phyloP scores from a whole-genome alignment of 2,329 filamentous ascomycete genomes.

The Stachybotrys echinatus region DNA sequence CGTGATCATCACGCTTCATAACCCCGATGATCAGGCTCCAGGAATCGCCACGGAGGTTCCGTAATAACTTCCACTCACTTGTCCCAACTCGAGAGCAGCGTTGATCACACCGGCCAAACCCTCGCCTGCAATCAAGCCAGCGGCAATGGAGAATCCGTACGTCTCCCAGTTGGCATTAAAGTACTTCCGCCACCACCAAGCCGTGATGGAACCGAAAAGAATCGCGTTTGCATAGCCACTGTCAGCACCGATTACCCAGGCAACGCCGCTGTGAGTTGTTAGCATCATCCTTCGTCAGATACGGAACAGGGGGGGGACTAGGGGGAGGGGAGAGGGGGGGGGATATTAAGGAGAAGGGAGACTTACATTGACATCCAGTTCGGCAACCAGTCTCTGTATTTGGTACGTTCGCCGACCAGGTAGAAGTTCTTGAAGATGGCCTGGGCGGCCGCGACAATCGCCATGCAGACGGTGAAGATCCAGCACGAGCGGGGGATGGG shows the following conservation, averaged over 20 bases:
- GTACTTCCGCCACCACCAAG: slow-evolving; percentile 50
- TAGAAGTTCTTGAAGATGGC: slow-evolving; percentile 49
- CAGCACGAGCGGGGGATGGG: slow-evolving; percentile 49
- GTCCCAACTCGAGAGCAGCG: slow-evolving; percentile 36
- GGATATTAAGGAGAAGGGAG: too few species aligned
- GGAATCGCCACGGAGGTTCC: slow-evolving; percentile 12
- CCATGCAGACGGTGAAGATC: slow-evolving; percentile 53
- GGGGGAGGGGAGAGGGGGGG: too few species aligned
- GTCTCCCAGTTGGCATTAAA: slow-evolving; percentile 44
- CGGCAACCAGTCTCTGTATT: slow-evolving; percentile 52
- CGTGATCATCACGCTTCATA: too few species aligned
- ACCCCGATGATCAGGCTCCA: slow-evolving; percentile 5
- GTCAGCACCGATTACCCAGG: slow-evolving; percentile 53
- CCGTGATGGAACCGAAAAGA: slow-evolving; percentile 46
- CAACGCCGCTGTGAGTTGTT: too few species aligned
- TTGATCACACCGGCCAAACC: slow-evolving; percentile 59
- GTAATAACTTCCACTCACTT: slow-evolving; percentile 18
- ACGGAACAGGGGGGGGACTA: too few species aligned
- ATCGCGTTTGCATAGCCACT: slow-evolving; percentile 48
- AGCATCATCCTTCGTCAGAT: too few species aligned
- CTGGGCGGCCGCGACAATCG: slow-evolving; percentile 43
- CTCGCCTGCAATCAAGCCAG: slow-evolving; percentile 58
- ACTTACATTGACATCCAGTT: slow-evolving; percentile 63
- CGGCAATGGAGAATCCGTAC: slow-evolving; percentile 54
- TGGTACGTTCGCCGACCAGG: slow-evolving; percentile 44